Base-by-base conservation (phyloP, 768 basidiomycete species). In the Lentinus tigrinus region DNA sequence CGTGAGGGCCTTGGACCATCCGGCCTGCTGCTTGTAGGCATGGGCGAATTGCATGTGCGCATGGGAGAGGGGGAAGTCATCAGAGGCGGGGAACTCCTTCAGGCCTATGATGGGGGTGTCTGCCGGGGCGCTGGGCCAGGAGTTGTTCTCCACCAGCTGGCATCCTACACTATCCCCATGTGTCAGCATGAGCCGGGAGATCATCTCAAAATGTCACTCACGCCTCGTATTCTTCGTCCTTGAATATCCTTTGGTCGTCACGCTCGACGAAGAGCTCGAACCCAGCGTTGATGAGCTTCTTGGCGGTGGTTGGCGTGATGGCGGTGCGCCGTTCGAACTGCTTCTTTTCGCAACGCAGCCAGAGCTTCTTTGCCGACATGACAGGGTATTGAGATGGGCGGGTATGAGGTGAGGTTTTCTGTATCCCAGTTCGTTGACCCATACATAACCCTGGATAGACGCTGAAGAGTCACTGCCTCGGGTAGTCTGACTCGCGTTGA, bases 1-100 rank as follows among this genome's bases (percentile, higher is more conserved):
- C 28, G 85, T 78, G 31, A 99, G 85, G 34, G 98, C 84, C 43
- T 84, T 78, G 9, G 84, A 80, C 96, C 97, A 99, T 21, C 97
- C 97, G 2, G 81, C 93, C 71, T 99, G 97, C 42, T 84, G 77
- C 75, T 99, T 99, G 83, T 92, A 98, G 74, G 95, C 96, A 72
- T 98, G 97, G 2, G 95, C 95, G 66, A 98, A 99, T 67, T 97
- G 94, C 69, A 99, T 94, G 74, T 99, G 97, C 2, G 91, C 93
- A 74, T 99, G 97, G 8, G 84, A 85, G n/a, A 99, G 77, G 23
- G 96, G 90, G 31, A 11, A 31, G 31, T 86, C 85, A 46, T 83
- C 80, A 38, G 93, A 95, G 52, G 76, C 84, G 23, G 89, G 85
- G 19, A 98, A 84, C 70, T 98, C 97, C 78, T 99, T 99, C 72